Percentiles rank a stretch among this genome's conserved stretches.
phyloP scores from a whole-genome alignment of 179 eudicot species.

The Nepenthes alata region DNA sequence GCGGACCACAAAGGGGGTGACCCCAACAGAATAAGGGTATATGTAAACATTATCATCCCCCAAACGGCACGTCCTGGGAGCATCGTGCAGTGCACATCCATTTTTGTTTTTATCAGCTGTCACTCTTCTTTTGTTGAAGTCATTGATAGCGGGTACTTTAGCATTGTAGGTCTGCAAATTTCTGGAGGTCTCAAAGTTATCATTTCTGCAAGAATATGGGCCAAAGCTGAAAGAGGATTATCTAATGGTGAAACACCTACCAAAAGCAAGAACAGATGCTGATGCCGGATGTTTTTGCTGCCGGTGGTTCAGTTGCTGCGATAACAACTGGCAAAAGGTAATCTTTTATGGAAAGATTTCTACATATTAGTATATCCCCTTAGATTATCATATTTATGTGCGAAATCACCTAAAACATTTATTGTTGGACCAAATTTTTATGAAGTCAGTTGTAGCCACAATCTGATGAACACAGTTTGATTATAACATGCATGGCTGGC shows the following conservation, averaged over 20 bases:
- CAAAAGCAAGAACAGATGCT: conserved; percentile 33
- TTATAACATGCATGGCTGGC: too few species aligned
- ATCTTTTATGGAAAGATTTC: not conserved
- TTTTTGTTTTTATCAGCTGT: too few species aligned
- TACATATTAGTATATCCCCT: not conserved
- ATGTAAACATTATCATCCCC: too few species aligned
- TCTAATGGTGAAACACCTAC: conserved; percentile 77
- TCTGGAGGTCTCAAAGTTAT: conserved; percentile 85
- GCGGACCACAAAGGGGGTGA: too few species aligned
- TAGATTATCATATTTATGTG: too few species aligned
- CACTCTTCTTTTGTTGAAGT: not conserved
- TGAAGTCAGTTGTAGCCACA: too few species aligned
- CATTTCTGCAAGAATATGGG: conserved; percentile 88
- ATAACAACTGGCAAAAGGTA: conserved; percentile 93
- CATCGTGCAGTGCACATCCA: too few species aligned
- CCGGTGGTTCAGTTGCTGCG: conserved; percentile 59
- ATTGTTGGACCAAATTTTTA: too few species aligned
- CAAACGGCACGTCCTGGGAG: too few species aligned
- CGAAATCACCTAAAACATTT: too few species aligned
- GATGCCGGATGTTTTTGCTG: conserved; percentile 56
- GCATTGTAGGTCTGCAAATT: conserved; percentile 80
- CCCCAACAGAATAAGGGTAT: too few species aligned
- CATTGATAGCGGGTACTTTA: conserved; percentile 2
- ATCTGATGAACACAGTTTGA: too few species aligned
- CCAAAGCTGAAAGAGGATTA: conserved; percentile 93